A percentile compares a stretch with the other conserved stretches of the same genome.
phyloP scores from a whole-genome alignment of 139 green algal species.

The Haematococcus sp. region DNA sequence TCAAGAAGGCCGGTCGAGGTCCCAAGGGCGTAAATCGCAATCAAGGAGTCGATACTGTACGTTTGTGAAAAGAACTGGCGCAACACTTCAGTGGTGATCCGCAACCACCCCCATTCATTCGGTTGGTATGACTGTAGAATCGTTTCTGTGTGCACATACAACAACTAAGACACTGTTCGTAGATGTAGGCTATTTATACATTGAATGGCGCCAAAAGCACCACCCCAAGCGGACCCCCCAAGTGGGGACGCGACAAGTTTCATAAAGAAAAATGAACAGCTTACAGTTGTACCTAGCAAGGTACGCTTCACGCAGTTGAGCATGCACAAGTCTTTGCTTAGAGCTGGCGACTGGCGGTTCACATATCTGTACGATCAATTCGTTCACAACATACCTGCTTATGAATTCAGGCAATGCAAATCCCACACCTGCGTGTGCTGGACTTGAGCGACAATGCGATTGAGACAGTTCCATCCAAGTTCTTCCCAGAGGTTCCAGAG shows the following conservation, averaged over 20 bases:
- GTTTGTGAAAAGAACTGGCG: neutral
- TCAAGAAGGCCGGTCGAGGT: neutral
- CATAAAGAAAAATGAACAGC: neutral
- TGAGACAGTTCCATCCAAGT: neutral
- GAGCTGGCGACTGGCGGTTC: no score
- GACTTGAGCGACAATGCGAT: conserved; percentile 19
- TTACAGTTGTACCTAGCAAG: neutral
- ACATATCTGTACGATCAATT: no score
- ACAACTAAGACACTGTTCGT: no score
- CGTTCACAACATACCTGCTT: neutral
- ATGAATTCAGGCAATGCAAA: neutral
- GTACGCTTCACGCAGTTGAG: neutral
- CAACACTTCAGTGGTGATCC: neutral
- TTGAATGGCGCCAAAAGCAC: no score
- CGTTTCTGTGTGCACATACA: no score
- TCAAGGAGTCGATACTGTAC: no score
- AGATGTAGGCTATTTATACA: no score
- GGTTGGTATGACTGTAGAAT: no score
- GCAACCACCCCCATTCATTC: neutral
- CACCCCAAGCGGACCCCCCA: no score
- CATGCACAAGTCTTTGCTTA: neutral
- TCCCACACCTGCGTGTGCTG: neutral
- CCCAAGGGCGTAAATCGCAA: no score
- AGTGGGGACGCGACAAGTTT: no score
- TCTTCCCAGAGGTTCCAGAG: neutral